These are phyloP conservation scores for Gautieria morchelliformis DNA, from an alignment of 768 basidiomycete genomes.

Conservation along the genomic window DNA sequence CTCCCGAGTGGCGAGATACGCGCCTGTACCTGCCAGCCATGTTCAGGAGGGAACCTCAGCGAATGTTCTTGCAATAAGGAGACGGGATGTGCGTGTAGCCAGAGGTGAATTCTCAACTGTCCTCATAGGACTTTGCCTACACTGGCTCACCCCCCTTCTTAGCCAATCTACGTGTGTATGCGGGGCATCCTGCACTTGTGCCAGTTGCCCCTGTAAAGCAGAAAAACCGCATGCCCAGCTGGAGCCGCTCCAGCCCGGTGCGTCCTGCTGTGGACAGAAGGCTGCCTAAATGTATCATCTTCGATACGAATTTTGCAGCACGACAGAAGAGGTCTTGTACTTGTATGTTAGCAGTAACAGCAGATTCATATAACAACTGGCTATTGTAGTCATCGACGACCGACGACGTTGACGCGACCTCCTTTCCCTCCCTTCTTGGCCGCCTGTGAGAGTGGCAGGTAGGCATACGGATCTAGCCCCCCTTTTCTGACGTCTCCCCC, in stretches of 20 bases:
- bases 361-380: background rate
- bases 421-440: slow-evolving; percentile 46
- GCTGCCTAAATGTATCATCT: background rate
- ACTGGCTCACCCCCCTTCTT: background rate
- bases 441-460: slow-evolving; percentile 75
- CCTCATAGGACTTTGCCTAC: background rate
- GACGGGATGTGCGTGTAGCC: background rate
- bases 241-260: background rate
- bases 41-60: background rate
- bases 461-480: slow-evolving; percentile 87
- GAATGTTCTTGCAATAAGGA: background rate
- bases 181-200: background rate
- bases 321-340: no score
- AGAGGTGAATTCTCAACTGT: background rate
- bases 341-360: background rate
- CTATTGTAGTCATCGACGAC: slow-evolving; percentile 4
- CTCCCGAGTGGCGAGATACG: background rate
- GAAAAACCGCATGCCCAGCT: background rate
- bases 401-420: slow-evolving; percentile 5
- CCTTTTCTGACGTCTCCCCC: slow-evolving; percentile 88
- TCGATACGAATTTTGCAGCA: no score
- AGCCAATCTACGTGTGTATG: background rate
- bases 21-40: background rate
- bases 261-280: background rate
- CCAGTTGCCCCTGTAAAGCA: background rate